Evolutionary conservation across 768 basidiomycete species (phyloP).

Genomic region (Kwoniella dejecticola): DNA sequence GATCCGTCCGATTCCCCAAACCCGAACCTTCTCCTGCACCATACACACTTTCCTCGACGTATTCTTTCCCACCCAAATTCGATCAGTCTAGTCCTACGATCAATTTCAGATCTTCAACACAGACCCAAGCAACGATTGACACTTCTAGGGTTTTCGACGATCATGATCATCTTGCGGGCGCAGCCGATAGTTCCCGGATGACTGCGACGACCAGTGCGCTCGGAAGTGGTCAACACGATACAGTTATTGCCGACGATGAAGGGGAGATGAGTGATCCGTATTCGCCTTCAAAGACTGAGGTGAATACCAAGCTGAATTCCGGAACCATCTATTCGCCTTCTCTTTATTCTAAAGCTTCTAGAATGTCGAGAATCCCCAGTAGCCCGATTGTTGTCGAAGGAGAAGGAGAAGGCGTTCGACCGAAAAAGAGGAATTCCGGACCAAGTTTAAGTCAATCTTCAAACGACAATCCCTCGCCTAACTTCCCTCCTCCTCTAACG

Average conservation of each 20-base stretch:
- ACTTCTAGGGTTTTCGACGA: not conserved
- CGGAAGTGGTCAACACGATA: not conserved
- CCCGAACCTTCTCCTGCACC: constrained; percentile 1
- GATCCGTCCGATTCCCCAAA: not conserved
- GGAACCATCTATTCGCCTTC: constrained; percentile 1
- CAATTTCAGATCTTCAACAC: not conserved
- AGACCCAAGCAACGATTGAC: not conserved
- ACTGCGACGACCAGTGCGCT: no score
- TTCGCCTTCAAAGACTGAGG: constrained; percentile 4
- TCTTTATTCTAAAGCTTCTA: not conserved
- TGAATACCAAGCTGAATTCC: constrained; percentile 5
- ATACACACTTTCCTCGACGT: constrained; percentile 9
- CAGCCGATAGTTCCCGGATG: no score
- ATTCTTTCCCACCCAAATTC: constrained; percentile 1
- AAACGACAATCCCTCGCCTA: not conserved
- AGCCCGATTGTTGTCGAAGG: no score
- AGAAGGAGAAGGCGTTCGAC: not conserved
- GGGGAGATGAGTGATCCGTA: not conserved
- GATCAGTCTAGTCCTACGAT: not conserved
- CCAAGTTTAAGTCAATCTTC: not conserved
- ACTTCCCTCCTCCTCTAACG: constrained; percentile 1
- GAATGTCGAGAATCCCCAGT: not conserved
- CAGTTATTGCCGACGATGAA: not conserved
- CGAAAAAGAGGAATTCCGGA: not conserved
- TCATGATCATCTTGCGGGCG: not conserved